Evolutionary conservation across 345 rosid genomes (phyloP).

Genomic region (Sisymbrium irio): DNA sequence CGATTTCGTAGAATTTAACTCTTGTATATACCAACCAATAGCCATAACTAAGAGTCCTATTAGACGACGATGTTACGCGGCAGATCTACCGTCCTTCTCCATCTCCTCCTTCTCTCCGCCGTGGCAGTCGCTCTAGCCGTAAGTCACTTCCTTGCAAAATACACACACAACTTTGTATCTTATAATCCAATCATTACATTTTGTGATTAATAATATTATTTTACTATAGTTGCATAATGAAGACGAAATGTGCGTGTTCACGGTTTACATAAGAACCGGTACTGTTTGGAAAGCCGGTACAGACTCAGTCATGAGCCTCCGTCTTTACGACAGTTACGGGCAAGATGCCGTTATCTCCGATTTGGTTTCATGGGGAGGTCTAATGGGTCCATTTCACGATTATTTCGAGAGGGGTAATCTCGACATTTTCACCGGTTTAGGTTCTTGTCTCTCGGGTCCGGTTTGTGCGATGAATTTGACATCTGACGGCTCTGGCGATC

Average conservation of each 20-base stretch:
- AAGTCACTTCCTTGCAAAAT: background rate
- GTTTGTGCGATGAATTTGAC: conserved; percentile 72
- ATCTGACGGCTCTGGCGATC: conserved; percentile 70
- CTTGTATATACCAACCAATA: background rate
- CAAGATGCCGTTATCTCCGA: conserved; percentile 37
- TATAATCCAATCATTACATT: background rate
- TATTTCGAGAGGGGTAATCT: conserved; percentile 91
- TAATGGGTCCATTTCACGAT: conserved; percentile 64
- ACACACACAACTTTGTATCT: background rate
- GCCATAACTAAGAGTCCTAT: conserved; percentile 3
- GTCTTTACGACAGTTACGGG: conserved; percentile 51
- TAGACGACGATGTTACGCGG: conserved; percentile 11
- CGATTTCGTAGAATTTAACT: background rate
- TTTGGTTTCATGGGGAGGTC: conserved; percentile 76
- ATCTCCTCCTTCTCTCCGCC: conserved; percentile 22
- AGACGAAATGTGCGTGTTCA: conserved; percentile 58
- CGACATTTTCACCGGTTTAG: conserved; percentile 80
- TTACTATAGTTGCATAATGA: conserved; percentile 21
- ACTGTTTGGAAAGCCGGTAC: conserved; percentile 81
- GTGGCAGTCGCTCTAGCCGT: conserved; percentile 22
- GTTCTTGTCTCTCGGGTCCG: conserved; percentile 48
- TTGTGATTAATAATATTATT: background rate
- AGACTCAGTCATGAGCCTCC: conserved; percentile 60
- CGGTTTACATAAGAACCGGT: conserved; percentile 69
- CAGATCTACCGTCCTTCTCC: conserved; percentile 24